A percentile compares a stretch with the other conserved stretches of the same genome.
phyloP scores from a whole-genome alignment of 2,329 filamentous ascomycete genomes.

The Cladosporium sphaerospermum region DNA sequence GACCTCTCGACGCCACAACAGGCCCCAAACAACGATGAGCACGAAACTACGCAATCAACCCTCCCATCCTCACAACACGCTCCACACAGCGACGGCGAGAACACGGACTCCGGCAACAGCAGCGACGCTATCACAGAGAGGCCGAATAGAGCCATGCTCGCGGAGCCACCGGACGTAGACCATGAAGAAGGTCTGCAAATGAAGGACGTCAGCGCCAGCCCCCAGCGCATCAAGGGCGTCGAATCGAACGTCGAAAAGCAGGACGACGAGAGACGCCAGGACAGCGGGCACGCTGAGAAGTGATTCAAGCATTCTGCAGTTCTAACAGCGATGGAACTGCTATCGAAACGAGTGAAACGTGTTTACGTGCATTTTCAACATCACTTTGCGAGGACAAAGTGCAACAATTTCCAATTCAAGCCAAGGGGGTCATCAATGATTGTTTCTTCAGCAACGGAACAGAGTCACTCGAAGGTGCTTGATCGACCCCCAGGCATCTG shows the following conservation, averaged over 20 bases:
- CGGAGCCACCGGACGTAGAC: constrained; percentile 6
- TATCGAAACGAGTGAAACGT: constrained; percentile 7
- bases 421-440: too few relatives aligned
- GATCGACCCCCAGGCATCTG: too few relatives aligned
- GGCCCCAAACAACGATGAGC: not conserved
- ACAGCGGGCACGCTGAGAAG: constrained; percentile 6
- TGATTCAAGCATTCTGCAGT: not conserved
- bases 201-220: not conserved
- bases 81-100: not conserved
- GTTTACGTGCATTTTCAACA: not conserved
- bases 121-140: constrained; percentile 7
- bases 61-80: not conserved
- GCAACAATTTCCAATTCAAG: too few relatives aligned
- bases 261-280: constrained; percentile 6
- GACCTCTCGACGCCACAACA: not conserved
- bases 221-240: not conserved
- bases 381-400: too few relatives aligned
- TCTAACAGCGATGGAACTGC: not conserved
- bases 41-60: constrained; percentile 1
- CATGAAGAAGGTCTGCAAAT: constrained; percentile 8
- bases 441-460: too few relatives aligned
- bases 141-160: constrained; percentile 6
- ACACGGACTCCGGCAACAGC: constrained; percentile 6
- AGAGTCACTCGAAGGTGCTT: too few relatives aligned
- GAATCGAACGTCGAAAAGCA: not conserved